Base-by-base conservation (phyloP, 306 rosid genomes). In the Canavalia gladiata region DNA sequence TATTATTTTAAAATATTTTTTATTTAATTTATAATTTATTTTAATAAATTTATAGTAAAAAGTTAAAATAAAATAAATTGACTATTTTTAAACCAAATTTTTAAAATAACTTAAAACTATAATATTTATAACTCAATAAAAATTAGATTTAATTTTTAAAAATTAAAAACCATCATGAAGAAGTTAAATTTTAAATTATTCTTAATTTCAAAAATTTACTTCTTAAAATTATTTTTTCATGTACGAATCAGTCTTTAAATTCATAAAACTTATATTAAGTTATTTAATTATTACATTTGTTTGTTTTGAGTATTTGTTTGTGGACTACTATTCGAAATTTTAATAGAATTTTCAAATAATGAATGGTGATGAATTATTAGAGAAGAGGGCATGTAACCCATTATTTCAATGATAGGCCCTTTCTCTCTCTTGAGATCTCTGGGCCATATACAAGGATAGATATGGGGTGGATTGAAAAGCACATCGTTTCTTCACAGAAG, bases 371-470 rank as follows among this genome's bases (percentile, higher is more conserved):
- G 56, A 42, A 58, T 74, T 57, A 74, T 74, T 62, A 76, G 28
- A 49, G 72, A 47, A 47, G 2, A 8, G 72, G 39, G 1, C 41
- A 47, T 33, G 34, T 4, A 65, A 64, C 31, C 52, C 81, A 49
- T 64, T 51, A 66, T 30, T 6, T 42, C 2, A 68, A 13, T 47
- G 6, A 39, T 75, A 8, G 72, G 8, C 12, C 10, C 28, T 31
- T n/a, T 39, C 69, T 57, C 12, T 59, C 54, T 68, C 70, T 9
- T 57, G 33, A 46, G 63, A 51, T 82, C 46, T 60, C 50, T 76
- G 74, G 86, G 82, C 82, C 78, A 76, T n/a, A 51, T 3, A 4
- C 25, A 51, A 51, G 0, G 59, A 75, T 68, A 75, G 58, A 5
- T 41, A 13, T 67, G 77, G 28, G 13, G 47, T 75, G 42, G 78